A percentile compares a stretch with the other conserved stretches of the same genome.
phyloP scores from a whole-genome alignment of 2,329 filamentous ascomycete genomes.

The Cordyceps sp. region DNA sequence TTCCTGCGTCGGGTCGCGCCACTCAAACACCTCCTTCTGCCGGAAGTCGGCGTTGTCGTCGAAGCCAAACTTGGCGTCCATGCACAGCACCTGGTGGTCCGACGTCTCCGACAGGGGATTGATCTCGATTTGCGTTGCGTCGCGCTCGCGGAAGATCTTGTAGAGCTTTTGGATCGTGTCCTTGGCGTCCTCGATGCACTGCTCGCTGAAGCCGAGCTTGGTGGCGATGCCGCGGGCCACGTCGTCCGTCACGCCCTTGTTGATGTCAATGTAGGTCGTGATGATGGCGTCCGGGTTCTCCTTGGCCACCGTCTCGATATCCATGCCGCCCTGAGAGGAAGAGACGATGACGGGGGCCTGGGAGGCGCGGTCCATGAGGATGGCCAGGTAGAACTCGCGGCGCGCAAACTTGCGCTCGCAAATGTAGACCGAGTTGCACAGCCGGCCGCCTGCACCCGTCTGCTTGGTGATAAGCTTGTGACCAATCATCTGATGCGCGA shows the following conservation, averaged over 20 bases:
- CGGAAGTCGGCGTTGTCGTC: conserved; percentile 98
- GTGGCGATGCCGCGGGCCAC: conserved; percentile 79
- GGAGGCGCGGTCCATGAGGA: conserved; percentile 90
- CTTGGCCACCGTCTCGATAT: conserved; percentile 97
- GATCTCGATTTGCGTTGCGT: conserved; percentile 98
- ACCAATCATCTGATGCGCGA: conserved; percentile 98
- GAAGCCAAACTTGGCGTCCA: conserved; percentile 98
- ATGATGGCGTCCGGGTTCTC: conserved; percentile 92
- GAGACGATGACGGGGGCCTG: conserved; percentile 93
- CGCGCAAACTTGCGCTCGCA: conserved; percentile 99
- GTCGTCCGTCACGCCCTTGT: conserved; percentile 86
- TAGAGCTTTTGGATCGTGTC: conserved; percentile 97
- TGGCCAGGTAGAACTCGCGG: conserved; percentile 95
- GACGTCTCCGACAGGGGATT: conserved; percentile 97
- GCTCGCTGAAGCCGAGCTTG: conserved; percentile 92
- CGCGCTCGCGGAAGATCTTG: conserved; percentile 96
- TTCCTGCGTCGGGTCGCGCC: conserved; percentile 90
- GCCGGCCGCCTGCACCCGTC: conserved; percentile 80
- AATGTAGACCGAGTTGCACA: conserved; percentile 97
- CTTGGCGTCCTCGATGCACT: conserved; percentile 91
- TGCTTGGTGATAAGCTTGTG: conserved; percentile 99
- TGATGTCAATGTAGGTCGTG: conserved; percentile 87
- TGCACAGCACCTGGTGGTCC: conserved; percentile 94
- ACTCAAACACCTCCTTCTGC: conserved; percentile 88
- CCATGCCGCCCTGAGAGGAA: conserved; percentile 97